Evolutionary conservation across 2,329 filamentous ascomycete genomes (phyloP), one percentile per base, ranked within the genome.

Genomic region (Bipolaris zeicola): DNA sequence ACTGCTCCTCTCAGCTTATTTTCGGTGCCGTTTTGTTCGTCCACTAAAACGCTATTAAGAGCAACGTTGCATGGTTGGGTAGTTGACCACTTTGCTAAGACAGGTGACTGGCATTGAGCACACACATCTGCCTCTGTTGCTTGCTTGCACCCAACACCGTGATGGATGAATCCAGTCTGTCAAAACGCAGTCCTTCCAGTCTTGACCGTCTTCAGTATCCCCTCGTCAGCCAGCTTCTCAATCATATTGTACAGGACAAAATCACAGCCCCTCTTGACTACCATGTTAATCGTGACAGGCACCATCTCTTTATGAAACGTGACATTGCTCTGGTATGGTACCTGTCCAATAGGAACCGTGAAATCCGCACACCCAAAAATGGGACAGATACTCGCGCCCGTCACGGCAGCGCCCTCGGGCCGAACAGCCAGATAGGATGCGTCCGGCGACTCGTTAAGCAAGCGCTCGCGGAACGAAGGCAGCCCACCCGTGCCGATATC

Each of bases 211-310:
- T 66, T 72, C 59, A 79, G 41, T 7, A 78, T 68, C 1, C 77
- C 77, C 37, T 69, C 65, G 46, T 78, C 72, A 8, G 77, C 77
- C 48, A 80, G 56, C 63, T 67, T 74, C 59, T 78, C 71, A 52
- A 78, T 68, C 70, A 80, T 72, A 31, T 78, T 76, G 55, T 72
- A 77, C 22, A 80, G 52, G 61, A 79, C 69, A 56, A 77, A 77
- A 51, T 80, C 78, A 55, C 78, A 80, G 1, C 78, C 78, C n/a
- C 76, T 57, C 59, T 73, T 77, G 6, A 78, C 78, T 7, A 80
- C 72, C 50, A 80, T 60, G 28, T 74, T 77, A 2, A 80, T 73
- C 10, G 77, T 78, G 6, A 81, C 77, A 7, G 78, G 78, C 44
- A 80, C 67, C 64, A 75, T 72, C 65, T 80, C 78, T 49, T 71